A percentile compares a stretch with the other conserved stretches of the same genome.
Evolutionary conservation across 1,284 basidiomycete species (phyloP).

Genomic region (Trichosporon asahii): DNA sequence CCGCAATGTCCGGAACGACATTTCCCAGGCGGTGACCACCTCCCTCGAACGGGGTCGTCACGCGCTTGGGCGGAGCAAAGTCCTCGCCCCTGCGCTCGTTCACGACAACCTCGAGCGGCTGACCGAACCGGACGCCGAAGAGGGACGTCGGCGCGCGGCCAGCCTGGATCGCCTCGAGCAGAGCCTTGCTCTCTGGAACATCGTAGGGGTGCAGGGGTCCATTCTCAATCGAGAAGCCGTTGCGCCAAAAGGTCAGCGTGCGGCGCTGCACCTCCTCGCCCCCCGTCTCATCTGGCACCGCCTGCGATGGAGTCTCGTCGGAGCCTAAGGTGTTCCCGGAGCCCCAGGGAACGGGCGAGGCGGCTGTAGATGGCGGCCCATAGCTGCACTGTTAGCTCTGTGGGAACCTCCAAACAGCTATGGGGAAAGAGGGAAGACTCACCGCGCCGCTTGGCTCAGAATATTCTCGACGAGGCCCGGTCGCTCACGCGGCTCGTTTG

Average conservation of each 20-base stretch:
- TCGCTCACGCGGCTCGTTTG: slow-evolving; percentile 56
- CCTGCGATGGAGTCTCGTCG: slow-evolving; percentile 71
- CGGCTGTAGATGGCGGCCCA: slow-evolving; percentile 51
- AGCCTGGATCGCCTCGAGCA: slow-evolving; percentile 73
- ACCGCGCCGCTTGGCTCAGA: slow-evolving; percentile 77
- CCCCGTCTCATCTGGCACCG: slow-evolving; percentile 57
- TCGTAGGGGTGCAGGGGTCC: slow-evolving; percentile 82
- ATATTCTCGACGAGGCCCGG: slow-evolving; percentile 71
- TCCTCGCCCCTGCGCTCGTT: slow-evolving; percentile 70
- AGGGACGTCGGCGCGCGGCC: slow-evolving; percentile 77
- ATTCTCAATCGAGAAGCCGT: slow-evolving; percentile 91
- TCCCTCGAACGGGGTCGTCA: slow-evolving; percentile 63
- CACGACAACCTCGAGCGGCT: slow-evolving; percentile 83
- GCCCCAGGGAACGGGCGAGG: slow-evolving; percentile 58
- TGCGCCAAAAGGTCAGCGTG: slow-evolving; percentile 85
- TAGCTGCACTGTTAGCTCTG: background rate
- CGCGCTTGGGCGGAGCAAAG: slow-evolving; percentile 58
- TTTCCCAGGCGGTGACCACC: slow-evolving; percentile 78
- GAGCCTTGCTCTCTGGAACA: slow-evolving; percentile 69
- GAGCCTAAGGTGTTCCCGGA: slow-evolving; percentile 79
- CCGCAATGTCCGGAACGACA: slow-evolving; percentile 53
- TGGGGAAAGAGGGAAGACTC: slow-evolving; percentile 43
- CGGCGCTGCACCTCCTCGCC: slow-evolving; percentile 63
- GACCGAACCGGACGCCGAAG: slow-evolving; percentile 71
- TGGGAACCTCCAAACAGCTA: background rate